These are phyloP conservation scores for Hypoxylon perforatum DNA, from an alignment of 495 filamentous ascomycete genomes.

Conservation along the genomic window DNA sequence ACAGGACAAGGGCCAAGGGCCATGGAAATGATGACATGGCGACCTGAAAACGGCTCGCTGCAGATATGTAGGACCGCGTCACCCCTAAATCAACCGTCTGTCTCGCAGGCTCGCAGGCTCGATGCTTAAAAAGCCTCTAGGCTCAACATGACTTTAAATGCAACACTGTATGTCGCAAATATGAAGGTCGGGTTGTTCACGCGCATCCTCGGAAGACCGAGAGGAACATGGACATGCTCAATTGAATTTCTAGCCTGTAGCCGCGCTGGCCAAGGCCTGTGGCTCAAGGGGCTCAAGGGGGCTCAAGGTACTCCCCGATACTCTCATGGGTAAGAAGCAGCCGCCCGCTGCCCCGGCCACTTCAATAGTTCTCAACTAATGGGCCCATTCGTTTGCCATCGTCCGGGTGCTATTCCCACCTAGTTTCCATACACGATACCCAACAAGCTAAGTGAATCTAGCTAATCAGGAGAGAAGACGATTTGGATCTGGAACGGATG, in stretches of 20 bases:
- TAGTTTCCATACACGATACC: not conserved
- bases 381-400: constrained; percentile 9
- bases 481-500: constrained; percentile 38
- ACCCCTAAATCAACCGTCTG: constrained; percentile 36
- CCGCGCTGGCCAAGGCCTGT: no score
- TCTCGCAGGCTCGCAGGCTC: no score
- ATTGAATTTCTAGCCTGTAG: not conserved
- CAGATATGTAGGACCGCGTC: constrained; percentile 36
- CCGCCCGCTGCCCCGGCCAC: constrained; percentile 16
- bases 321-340: no score
- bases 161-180: constrained; percentile 41
- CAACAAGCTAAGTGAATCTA: not conserved
- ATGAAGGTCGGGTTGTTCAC: constrained; percentile 22
- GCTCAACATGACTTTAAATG: constrained; percentile 21
- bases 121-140: constrained; percentile 24
- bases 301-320: no score
- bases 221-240: constrained; percentile 4
- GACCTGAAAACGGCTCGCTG: constrained; percentile 36
- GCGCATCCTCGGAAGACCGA: constrained; percentile 34
- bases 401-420: constrained; percentile 15
- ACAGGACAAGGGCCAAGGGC: no score
- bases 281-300: no score
- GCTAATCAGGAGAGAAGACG: constrained; percentile 19
- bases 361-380: constrained; percentile 29
- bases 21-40: constrained; percentile 38